Evolutionary conservation across 1,284 basidiomycete genomes (phyloP).

Genomic region (Meira nashicola): DNA sequence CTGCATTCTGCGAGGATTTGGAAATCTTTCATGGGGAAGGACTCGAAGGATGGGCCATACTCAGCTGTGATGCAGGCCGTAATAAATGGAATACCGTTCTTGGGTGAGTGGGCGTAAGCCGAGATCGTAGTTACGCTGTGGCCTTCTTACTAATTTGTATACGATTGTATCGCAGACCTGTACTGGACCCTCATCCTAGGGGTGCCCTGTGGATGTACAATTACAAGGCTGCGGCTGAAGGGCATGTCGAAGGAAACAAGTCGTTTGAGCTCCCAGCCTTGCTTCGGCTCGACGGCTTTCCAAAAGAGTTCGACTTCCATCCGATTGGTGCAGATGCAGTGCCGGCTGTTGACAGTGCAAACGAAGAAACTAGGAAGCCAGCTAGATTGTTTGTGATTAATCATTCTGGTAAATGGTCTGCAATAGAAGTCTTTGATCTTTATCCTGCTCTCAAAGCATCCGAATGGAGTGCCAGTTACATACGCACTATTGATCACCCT

Average conservation of each 20-base stretch:
- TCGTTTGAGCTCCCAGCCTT: background rate
- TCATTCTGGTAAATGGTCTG: slow-evolving; percentile 10
- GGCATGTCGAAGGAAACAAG: slow-evolving; percentile 1
- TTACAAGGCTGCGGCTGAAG: slow-evolving; percentile 10
- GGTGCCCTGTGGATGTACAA: slow-evolving; percentile 20
- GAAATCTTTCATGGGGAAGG: slow-evolving; percentile 13
- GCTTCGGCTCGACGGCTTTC: slow-evolving; percentile 17
- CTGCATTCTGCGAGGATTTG: slow-evolving; percentile 23
- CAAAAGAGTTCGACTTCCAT: slow-evolving; percentile 16
- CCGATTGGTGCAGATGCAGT: slow-evolving; percentile 20
- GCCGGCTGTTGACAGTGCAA: background rate
- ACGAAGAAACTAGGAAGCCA: background rate
- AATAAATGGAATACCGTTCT: slow-evolving; percentile 28
- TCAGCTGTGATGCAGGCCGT: slow-evolving; percentile 25
- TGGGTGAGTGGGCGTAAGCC: slow-evolving; percentile 11
- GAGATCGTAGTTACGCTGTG: background rate
- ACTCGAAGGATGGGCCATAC: slow-evolving; percentile 15
- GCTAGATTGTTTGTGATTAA: slow-evolving; percentile 20
- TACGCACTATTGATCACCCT: slow-evolving; percentile 16
- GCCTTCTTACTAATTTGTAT: background rate
- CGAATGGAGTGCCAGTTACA: slow-evolving; percentile 17
- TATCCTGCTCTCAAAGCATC: background rate
- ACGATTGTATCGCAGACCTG: background rate
- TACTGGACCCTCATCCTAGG: slow-evolving; percentile 5
- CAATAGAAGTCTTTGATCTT: slow-evolving; percentile 23